These are phyloP conservation scores for Candida stauntonica DNA, from an alignment of 805 yeast genomes.

Conservation along the genomic window DNA sequence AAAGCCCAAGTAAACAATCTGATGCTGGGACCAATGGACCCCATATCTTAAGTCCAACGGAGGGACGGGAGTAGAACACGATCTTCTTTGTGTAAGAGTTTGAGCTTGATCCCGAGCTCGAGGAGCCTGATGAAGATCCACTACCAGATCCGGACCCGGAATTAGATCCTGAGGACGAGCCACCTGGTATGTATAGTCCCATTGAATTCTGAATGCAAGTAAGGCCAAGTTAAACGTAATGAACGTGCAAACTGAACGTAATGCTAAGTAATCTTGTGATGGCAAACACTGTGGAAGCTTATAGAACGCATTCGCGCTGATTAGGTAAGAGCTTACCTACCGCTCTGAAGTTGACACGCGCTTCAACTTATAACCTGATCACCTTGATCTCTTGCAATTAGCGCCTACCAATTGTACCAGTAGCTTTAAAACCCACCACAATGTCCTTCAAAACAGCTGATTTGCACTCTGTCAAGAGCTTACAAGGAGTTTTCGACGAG, in stretches of 20 bases:
- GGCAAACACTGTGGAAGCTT: too few relatives aligned
- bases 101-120: too few relatives aligned
- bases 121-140: slow-evolving; percentile 1
- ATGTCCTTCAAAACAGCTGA: slow-evolving; percentile 38
- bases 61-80: slow-evolving; percentile 41
- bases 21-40: slow-evolving; percentile 74
- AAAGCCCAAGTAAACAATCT: slow-evolving; percentile 53
- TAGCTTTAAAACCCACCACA: too few relatives aligned
- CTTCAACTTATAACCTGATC: too few relatives aligned
- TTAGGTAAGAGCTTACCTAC: too few relatives aligned
- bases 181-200: background rate
- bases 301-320: background rate
- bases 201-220: background rate
- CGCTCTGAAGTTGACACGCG: too few relatives aligned
- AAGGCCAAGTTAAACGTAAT: too few relatives aligned
- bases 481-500: slow-evolving; percentile 15
- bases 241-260: too few relatives aligned
- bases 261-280: too few relatives aligned
- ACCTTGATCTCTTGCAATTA: too few relatives aligned
- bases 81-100: slow-evolving; percentile 8
- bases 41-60: slow-evolving; percentile 56
- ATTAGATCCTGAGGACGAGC: background rate
- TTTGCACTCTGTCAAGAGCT: slow-evolving; percentile 28
- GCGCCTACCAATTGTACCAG: too few relatives aligned
- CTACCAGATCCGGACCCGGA: background rate